Base-by-base conservation (phyloP, 2,329 filamentous ascomycete species). In the Fusarium decemcellulare region DNA sequence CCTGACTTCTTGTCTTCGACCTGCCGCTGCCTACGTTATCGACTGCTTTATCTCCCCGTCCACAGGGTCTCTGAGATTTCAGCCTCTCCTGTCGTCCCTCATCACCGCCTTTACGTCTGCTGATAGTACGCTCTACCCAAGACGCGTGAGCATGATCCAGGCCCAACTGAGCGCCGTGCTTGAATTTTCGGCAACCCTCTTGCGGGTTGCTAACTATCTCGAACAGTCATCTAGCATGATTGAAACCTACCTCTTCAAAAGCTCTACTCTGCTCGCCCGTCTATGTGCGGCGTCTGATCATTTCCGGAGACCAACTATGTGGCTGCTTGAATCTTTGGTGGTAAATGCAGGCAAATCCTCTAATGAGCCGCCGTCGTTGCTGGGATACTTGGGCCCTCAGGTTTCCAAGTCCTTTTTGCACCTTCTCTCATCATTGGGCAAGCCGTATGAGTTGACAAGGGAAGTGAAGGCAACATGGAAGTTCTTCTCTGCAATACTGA, bases 331-430 rank as follows among this genome's bases (percentile, higher is more conserved):
- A 65, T 88, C 90, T 11, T 81, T 97, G 16, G 90, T 97, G 30
- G 85, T 90, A 44, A 91, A 88, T 69, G 91, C 92, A 27, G 89
- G 91, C 27, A 88, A 88, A 65, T 82, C 85, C 15, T 82, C 87
- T 32, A 86, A 85, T n/a, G 94, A 98, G 72, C 94, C 95, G 1
- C 93, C 94, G n/a, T 98, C 95, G 8, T 85, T 99, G n/a, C 88
- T 99, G 23, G 95, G 95, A 34, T 94, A 97, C 76, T 84, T 99
- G 8, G 94, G 94, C 2, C 87, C 93, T 10, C 90, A 93, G 59
- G 91, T 93, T 9, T 93, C 95, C 11, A 94, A 93, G 73, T 91
- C 92, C 40, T 97, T 99, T 76, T 84, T 99, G 27, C 89, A 92
- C 65, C 84, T 96, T 7, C 82, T 98, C 8, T 91, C 93, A 6